Conservation (phyloP, 2,329 filamentous ascomycete genomes). For the Escovopsis sp. region DNA sequence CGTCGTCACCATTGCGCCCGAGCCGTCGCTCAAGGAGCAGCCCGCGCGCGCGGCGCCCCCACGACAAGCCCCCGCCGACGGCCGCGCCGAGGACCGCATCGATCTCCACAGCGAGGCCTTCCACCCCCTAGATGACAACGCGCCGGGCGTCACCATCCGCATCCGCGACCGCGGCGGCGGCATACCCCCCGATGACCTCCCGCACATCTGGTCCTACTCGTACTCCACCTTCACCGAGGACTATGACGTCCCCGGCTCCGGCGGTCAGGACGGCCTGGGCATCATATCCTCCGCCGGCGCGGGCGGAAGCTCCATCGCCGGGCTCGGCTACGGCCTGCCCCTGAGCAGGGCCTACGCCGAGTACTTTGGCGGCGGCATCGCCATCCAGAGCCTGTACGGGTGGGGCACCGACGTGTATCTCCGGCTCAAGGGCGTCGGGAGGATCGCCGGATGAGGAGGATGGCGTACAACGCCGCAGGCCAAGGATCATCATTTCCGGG, state of each 20-base stretch:
- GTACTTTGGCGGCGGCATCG: slow-evolving; percentile 92
- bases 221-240: slow-evolving; percentile 83
- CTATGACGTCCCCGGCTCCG: slow-evolving; percentile 25
- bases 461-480: no score
- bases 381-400: slow-evolving; percentile 87
- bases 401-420: slow-evolving; percentile 71
- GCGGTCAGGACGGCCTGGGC: slow-evolving; percentile 44
- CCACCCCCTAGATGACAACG: slow-evolving; percentile 44
- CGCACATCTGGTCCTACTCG: slow-evolving; percentile 90
- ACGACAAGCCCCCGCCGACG: slow-evolving; percentile 12
- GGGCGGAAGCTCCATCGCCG: slow-evolving; percentile 74
- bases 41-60: background rate
- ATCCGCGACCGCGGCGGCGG: slow-evolving; percentile 94
- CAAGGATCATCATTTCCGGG: no score
- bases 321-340: slow-evolving; percentile 83
- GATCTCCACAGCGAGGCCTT: slow-evolving; percentile 33
- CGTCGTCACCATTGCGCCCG: slow-evolving; percentile 79
- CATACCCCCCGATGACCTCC: slow-evolving; percentile 69
- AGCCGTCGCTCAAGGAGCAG: slow-evolving; percentile 28
- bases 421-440: slow-evolving; percentile 47
- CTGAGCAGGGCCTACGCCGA: slow-evolving; percentile 88
- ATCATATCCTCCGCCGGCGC: slow-evolving; percentile 58
- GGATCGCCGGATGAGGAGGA: slow-evolving; percentile 29
- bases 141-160: slow-evolving; percentile 82
- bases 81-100: slow-evolving; percentile 24